These are phyloP conservation scores for Microbotryomycetes sp. DNA, from an alignment of 1,284 basidiomycete genomes.

Conservation along the genomic window DNA sequence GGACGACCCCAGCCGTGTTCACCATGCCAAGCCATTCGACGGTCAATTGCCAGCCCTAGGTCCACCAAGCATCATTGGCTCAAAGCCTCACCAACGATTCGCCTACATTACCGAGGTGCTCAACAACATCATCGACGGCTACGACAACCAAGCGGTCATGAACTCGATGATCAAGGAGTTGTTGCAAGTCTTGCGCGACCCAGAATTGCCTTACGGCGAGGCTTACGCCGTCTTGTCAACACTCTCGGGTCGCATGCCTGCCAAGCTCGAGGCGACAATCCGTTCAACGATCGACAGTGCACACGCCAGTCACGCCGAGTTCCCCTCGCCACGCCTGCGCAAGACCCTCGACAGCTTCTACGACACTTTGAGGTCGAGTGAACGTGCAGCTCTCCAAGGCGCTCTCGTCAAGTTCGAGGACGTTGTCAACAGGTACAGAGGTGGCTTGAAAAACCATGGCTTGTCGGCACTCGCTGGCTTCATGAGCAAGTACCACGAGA, in stretches of 20 bases:
- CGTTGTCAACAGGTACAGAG: constrained; percentile 72
- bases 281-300: constrained; percentile 70
- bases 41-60: constrained; percentile 84
- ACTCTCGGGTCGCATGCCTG: constrained; percentile 86
- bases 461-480: constrained; percentile 65
- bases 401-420: constrained; percentile 63
- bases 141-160: constrained; percentile 88
- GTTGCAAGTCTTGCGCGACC: constrained; percentile 66
- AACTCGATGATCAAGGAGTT: constrained; percentile 73
- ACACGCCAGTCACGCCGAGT: constrained; percentile 64
- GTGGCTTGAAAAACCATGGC: constrained; percentile 83
- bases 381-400: constrained; percentile 66
- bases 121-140: constrained; percentile 88
- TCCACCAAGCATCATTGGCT: constrained; percentile 75
- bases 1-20: constrained; percentile 93
- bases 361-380: constrained; percentile 70
- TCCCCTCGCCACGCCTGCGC: constrained; percentile 59
- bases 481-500: constrained; percentile 67
- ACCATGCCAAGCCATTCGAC: constrained; percentile 96
- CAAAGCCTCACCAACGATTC: constrained; percentile 85
- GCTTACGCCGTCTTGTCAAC: constrained; percentile 76
- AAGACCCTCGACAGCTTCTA: constrained; percentile 68
- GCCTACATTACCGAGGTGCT: constrained; percentile 69
- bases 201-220: constrained; percentile 86
- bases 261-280: constrained; percentile 81